Base-by-base conservation (phyloP, 495 filamentous ascomycete genomes). In the Aspergillus panamensis region DNA sequence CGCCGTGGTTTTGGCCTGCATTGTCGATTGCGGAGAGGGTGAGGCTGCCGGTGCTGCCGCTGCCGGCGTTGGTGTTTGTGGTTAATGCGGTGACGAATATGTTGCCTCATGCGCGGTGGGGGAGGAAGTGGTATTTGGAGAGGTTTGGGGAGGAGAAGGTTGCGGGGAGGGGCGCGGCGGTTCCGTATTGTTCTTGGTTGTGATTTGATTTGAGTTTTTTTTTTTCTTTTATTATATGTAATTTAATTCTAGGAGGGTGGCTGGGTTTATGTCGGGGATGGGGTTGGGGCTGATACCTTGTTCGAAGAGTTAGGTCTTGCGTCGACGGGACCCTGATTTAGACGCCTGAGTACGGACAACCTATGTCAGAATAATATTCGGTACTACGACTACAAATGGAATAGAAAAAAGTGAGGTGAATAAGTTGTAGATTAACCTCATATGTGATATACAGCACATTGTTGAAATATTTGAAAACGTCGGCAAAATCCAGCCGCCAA, bases 1-100 rank as follows among this genome's bases (percentile, higher is more conserved):
- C 70, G 17, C 78, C 68, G 73, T 87, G 65, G 84, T 72, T 65
- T 80, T 78, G 57, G 66, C 82, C 69, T 78, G 80, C 19, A 85
- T 87, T 75, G 3, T 64, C 57, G 39, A 82, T 73, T 1, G 69
- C 71, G 9, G 66, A 66, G 29, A 53, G 48, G 6, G 29, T 72
- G 6, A 45, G 63, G 1, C 17, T 77, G 5, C 69, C 68, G 17
- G 48, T 52, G 16, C 43, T 79, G 21, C 73, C 74, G 12, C 63
- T 82, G 52, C 94, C 94, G 2, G 92, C 90, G 29, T 72, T 91
- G 56, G 76, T 78, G 21, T 98, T 97, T 69, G 62, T 96, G 55
- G 50, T 95, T 14, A 97, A 97, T 68, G 91, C 96, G 67, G 76
- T 98, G 43, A 73, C 85, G 6, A 88, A 91, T 33, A 97, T 97